Evolutionary conservation across 1,284 basidiomycete genomes (phyloP).

Genomic region (Prillingera fragicola): DNA sequence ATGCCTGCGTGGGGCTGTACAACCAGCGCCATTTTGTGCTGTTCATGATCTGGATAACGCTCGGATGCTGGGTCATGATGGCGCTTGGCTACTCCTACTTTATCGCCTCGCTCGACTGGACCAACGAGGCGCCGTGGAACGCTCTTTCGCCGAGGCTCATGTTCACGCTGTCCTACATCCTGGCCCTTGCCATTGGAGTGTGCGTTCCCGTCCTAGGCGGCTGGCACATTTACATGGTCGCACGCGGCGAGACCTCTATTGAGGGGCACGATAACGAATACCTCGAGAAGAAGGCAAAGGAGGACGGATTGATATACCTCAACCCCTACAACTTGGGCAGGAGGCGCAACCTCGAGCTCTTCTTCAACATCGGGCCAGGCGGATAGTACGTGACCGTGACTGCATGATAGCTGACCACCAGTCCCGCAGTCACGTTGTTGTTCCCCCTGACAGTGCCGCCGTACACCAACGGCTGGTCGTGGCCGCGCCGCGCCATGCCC

Average conservation of each 20-base stretch:
- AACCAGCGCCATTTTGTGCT: slow-evolving; percentile 95
- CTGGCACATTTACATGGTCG: slow-evolving; percentile 74
- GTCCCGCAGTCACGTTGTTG: slow-evolving; percentile 68
- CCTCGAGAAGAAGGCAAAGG: slow-evolving; percentile 65
- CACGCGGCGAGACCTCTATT: slow-evolving; percentile 80
- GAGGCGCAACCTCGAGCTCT: slow-evolving; percentile 67
- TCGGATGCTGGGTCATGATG: slow-evolving; percentile 58
- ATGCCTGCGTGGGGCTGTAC: slow-evolving; percentile 90
- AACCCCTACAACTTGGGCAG: slow-evolving; percentile 89
- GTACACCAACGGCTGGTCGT: slow-evolving; percentile 77
- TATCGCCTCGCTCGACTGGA: slow-evolving; percentile 58
- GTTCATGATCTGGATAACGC: no score
- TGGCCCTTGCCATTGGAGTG: slow-evolving; percentile 62
- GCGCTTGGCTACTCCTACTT: slow-evolving; percentile 58
- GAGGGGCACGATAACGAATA: slow-evolving; percentile 82
- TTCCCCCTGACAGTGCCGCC: slow-evolving; percentile 75
- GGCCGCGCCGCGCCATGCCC: slow-evolving; percentile 32
- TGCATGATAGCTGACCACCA: slow-evolving; percentile 35
- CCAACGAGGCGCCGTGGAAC: slow-evolving; percentile 58
- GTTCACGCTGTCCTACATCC: slow-evolving; percentile 72
- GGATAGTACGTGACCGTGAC: slow-evolving; percentile 62
- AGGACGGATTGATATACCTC: slow-evolving; percentile 70
- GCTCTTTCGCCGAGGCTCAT: slow-evolving; percentile 61
- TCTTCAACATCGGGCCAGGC: slow-evolving; percentile 77
- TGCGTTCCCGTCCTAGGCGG: slow-evolving; percentile 72